Conservation (phyloP, 179 eudicot species). For the Silene coronaria region DNA sequence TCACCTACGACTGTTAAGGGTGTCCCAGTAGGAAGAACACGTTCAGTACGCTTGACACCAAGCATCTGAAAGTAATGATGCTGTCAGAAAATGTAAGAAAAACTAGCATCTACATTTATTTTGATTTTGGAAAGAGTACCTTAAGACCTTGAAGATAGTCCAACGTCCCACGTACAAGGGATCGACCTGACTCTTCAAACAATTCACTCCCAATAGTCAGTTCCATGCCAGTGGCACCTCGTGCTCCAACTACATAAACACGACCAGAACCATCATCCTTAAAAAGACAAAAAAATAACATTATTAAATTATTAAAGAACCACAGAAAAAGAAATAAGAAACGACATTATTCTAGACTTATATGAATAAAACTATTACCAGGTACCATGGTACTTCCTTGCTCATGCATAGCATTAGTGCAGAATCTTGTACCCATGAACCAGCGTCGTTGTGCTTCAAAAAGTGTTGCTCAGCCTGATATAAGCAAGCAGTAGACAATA, state of each 20-base stretch:
- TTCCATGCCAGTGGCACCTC: slow-evolving; percentile 79
- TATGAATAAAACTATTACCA: slow-evolving; percentile 44
- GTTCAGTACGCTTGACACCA: slow-evolving; percentile 89
- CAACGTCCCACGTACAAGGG: slow-evolving; percentile 81
- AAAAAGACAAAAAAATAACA: slow-evolving; percentile 6
- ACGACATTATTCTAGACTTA: background rate
- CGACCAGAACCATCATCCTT: slow-evolving; percentile 95
- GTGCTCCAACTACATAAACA: slow-evolving; percentile 72
- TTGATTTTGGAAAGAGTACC: slow-evolving; percentile 29
- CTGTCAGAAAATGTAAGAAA: slow-evolving; percentile 17
- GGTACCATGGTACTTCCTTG: slow-evolving; percentile 93
- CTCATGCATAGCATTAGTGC: slow-evolving; percentile 83
- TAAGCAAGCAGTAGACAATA: background rate
- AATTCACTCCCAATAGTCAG: slow-evolving; percentile 87
- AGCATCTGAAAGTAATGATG: slow-evolving; percentile 56
- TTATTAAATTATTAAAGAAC: slow-evolving; percentile 2
- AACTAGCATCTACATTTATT: slow-evolving; percentile 4
- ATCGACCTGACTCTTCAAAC: slow-evolving; percentile 85
- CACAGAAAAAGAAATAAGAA: background rate
- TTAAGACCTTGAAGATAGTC: slow-evolving; percentile 90
- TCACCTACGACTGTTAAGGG: slow-evolving; percentile 93
- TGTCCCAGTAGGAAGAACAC: slow-evolving; percentile 90
- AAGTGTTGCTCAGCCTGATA: slow-evolving; percentile 94
- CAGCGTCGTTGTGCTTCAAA: slow-evolving; percentile 93
- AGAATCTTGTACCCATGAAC: slow-evolving; percentile 99